These are phyloP conservation scores for Didymosphaeria variabile DNA, from an alignment of 2,329 filamentous ascomycete genomes.

Conservation along the genomic window DNA sequence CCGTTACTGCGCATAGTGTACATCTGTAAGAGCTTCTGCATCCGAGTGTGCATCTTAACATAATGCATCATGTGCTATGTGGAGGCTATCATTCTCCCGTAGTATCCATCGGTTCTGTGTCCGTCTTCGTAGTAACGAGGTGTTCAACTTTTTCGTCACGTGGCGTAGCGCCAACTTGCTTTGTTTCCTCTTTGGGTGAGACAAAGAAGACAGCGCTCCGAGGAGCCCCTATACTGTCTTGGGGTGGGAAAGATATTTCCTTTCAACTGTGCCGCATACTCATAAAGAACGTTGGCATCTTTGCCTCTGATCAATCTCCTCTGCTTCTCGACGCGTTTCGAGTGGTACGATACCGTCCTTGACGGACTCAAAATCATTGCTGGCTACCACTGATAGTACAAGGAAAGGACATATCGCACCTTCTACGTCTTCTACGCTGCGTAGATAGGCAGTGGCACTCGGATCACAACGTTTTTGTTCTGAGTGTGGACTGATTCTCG, in stretches of 20 bases:
- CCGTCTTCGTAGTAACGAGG: background rate
- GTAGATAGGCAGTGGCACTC: background rate
- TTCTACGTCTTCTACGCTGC: background rate
- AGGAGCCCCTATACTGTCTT: background rate
- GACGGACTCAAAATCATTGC: background rate
- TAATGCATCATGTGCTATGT: background rate
- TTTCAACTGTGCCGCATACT: constrained; percentile 1
- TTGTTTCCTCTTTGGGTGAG: background rate
- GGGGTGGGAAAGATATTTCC: background rate
- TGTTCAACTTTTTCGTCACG: background rate
- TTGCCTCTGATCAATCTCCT: background rate
- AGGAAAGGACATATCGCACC: background rate
- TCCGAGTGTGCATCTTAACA: background rate
- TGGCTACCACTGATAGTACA: background rate
- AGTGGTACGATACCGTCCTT: background rate
- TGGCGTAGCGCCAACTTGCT: background rate
- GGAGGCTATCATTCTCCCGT: background rate
- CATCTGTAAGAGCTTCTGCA: background rate
- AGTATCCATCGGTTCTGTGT: background rate
- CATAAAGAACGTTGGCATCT: background rate
- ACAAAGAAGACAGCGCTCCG: background rate
- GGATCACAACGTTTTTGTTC: background rate
- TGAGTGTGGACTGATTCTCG: background rate
- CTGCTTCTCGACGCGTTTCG: background rate
- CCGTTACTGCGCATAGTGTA: background rate